Percentiles rank a stretch among this genome's conserved stretches.
Conservation (phyloP, 352 stramenopile species). For the Globisporangium splendens region DNA sequence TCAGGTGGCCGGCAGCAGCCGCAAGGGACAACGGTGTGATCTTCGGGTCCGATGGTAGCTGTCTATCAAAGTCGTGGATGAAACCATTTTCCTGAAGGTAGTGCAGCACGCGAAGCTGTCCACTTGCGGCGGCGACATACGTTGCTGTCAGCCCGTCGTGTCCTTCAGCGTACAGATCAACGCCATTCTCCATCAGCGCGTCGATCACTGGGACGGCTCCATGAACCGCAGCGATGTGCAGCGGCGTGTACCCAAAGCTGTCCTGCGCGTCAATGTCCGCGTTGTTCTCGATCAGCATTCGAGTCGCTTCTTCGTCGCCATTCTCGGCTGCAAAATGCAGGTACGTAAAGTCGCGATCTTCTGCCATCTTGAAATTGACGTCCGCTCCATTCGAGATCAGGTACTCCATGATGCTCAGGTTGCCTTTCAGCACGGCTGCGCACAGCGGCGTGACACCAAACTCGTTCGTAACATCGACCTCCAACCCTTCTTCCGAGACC, state of each 20-base stretch:
- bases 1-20: constrained; percentile 3
- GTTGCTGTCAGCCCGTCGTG: constrained; percentile 12
- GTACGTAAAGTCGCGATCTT: constrained; percentile 15
- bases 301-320: constrained; percentile 19
- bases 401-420: constrained; percentile 11
- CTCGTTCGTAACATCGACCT: constrained; percentile 14
- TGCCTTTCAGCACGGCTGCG: constrained; percentile 9
- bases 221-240: constrained; percentile 24
- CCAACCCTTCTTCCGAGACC: constrained; percentile 5
- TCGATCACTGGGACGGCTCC: constrained; percentile 14
- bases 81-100: constrained; percentile 16
- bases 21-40: constrained; percentile 13
- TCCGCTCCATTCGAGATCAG: constrained; percentile 16
- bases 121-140: constrained; percentile 15
- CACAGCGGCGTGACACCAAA: constrained; percentile 15
- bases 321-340: constrained; percentile 30
- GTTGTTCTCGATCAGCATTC: constrained; percentile 21
- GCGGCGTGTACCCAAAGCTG: constrained; percentile 21
- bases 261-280: constrained; percentile 16
- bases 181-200: constrained; percentile 21
- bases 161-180: constrained; percentile 10
- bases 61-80: constrained; percentile 15
- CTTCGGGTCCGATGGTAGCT: constrained; percentile 9
- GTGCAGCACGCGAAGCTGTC: constrained; percentile 16
- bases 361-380: constrained; percentile 15